These are phyloP conservation scores for Blastobotrys persicus DNA, from an alignment of 1,139 yeast species.

Conservation along the genomic window DNA sequence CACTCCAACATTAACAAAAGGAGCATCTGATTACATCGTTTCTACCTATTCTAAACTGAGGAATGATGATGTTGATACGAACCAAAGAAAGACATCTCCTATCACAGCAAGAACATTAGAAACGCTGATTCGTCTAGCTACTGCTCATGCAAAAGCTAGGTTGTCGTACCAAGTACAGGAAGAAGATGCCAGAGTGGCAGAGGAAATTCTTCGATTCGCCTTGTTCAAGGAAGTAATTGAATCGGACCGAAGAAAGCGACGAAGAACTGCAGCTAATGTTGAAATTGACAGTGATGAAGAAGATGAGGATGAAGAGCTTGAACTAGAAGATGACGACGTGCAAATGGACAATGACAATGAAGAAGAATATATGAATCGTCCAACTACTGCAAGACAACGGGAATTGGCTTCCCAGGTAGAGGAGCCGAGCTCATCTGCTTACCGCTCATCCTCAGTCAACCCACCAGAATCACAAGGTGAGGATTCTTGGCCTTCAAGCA, in stretches of 20 bases:
- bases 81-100: constrained; percentile 85
- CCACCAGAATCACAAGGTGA: constrained; percentile 23
- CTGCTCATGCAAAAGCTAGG: constrained; percentile 96
- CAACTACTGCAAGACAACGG: constrained; percentile 11
- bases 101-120: constrained; percentile 97
- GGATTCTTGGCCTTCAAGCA: constrained; percentile 27
- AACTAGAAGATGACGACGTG: constrained; percentile 29
- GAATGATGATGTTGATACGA: constrained; percentile 70
- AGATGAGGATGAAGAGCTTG: constrained; percentile 32
- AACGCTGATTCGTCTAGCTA: constrained; percentile 88
- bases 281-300: constrained; percentile 31
- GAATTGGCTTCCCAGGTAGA: constrained; percentile 1
- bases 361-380: constrained; percentile 14
- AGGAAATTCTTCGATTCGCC: constrained; percentile 78
- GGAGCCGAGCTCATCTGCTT: background rate
- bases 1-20: constrained; percentile 73
- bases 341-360: constrained; percentile 26
- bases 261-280: constrained; percentile 28
- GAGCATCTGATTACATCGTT: constrained; percentile 80
- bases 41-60: constrained; percentile 76
- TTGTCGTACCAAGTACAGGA: constrained; percentile 71
- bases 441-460: constrained; percentile 18
- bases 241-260: constrained; percentile 35
- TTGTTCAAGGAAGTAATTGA: constrained; percentile 67
- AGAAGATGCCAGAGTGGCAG: constrained; percentile 84